phyloP scores from a whole-genome alignment of 2,329 filamentous ascomycete species.

The Colletotrichum lentis region DNA sequence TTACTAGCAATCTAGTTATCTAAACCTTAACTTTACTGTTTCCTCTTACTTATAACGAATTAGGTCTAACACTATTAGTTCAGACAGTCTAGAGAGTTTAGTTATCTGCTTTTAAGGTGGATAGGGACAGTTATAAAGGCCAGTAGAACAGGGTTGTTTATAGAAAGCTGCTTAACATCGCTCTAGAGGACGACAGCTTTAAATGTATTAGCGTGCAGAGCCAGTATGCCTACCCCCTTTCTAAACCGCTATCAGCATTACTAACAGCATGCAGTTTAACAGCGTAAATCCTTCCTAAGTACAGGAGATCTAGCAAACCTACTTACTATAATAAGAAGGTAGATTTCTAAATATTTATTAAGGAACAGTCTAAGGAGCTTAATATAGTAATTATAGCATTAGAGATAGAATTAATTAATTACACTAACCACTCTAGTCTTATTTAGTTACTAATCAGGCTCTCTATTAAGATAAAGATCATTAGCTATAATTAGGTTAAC shows the following conservation, averaged over 20 bases:
- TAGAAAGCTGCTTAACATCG: background rate
- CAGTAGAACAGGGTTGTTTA: background rate
- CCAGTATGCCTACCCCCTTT: background rate
- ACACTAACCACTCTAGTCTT: background rate
- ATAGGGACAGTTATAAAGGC: background rate
- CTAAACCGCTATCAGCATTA: background rate
- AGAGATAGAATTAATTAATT: background rate
- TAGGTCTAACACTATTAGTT: background rate
- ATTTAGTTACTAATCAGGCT: background rate
- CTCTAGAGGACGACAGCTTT: background rate
- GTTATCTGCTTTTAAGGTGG: background rate
- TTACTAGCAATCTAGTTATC: background rate
- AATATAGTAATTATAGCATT: background rate
- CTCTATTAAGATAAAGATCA: slow-evolving; percentile 9
- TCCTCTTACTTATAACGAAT: background rate
- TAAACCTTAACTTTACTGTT: background rate
- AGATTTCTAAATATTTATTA: background rate
- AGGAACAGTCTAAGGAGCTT: background rate
- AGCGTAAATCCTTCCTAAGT: background rate
- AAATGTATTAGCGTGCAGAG: background rate
- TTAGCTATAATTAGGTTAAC: slow-evolving; percentile 5
- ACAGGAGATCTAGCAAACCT: background rate
- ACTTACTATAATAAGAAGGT: slow-evolving; percentile 2
- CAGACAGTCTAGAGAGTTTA: background rate
- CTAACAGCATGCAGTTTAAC: background rate